A percentile compares a stretch with the other conserved stretches of the same genome.
These are phyloP conservation scores for Pseudogymnoascus sp. DNA, from an alignment of 2,329 filamentous ascomycete species.

Conservation along the genomic window DNA sequence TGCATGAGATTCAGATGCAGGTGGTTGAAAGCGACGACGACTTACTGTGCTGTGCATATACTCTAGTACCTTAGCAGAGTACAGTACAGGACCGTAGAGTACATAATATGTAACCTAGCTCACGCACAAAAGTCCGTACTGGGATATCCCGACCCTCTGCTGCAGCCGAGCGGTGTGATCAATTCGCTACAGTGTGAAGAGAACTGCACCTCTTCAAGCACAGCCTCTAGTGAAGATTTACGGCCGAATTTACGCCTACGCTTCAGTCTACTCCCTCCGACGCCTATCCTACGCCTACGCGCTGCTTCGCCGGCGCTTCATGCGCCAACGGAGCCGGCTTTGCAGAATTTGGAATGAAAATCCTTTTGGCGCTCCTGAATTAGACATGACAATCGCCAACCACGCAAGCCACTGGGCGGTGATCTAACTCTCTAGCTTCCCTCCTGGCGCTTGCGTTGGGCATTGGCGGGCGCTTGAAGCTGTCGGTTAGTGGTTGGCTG, in stretches of 20 bases:
- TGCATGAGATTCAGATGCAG: background rate
- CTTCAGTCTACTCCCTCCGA: background rate
- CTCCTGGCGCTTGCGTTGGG: background rate
- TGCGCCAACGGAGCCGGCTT: background rate
- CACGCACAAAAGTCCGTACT: background rate
- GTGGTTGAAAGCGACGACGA: background rate
- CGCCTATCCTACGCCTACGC: background rate
- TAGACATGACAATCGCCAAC: background rate
- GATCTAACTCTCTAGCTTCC: background rate
- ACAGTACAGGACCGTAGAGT: background rate
- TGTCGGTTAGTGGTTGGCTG: background rate
- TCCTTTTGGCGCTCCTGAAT: background rate
- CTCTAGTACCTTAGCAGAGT: background rate
- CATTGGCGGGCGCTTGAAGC: background rate
- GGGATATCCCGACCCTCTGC: background rate
- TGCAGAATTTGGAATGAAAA: background rate
- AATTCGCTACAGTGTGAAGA: background rate
- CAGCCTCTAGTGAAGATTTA: background rate
- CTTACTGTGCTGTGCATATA: background rate
- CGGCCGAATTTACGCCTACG: background rate
- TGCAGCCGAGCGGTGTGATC: background rate
- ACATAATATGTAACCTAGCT: background rate
- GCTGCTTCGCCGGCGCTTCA: background rate
- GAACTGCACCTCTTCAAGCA: background rate
- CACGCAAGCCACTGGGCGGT: background rate